phyloP scores from a whole-genome alignment of 371 early-diverging fungal species.

The Sporodiniella umbellata region DNA sequence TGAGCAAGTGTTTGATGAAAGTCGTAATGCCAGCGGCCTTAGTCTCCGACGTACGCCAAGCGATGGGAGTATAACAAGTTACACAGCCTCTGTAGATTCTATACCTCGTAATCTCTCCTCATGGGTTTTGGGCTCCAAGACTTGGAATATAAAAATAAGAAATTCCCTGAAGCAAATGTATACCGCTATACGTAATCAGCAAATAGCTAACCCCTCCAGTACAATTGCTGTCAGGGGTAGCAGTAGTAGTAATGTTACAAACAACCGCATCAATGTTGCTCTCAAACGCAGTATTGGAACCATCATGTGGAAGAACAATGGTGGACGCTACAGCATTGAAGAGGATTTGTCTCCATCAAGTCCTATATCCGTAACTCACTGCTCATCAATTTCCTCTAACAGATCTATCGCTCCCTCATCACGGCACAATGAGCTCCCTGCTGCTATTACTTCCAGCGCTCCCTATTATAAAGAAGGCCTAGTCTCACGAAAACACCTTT shows the following conservation, averaged over 20 bases:
- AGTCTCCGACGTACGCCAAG: slow-evolving; percentile 13
- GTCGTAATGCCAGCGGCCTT: slow-evolving; percentile 8
- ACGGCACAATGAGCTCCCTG: slow-evolving; percentile 12
- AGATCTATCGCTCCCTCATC: slow-evolving; percentile 26
- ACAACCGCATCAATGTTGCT: slow-evolving; percentile 12
- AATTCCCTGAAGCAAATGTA: slow-evolving; percentile 46
- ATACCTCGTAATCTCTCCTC: slow-evolving; percentile 1
- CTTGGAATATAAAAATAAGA: slow-evolving; percentile 18
- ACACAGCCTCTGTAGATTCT: slow-evolving; percentile 3
- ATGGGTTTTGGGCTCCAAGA: slow-evolving; percentile 8
- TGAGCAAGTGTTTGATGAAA: slow-evolving; percentile 2
- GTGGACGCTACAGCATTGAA: slow-evolving; percentile 13
- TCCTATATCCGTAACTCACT: slow-evolving; percentile 19
- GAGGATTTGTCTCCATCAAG: slow-evolving; percentile 15
- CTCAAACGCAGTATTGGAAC: slow-evolving; percentile 38
- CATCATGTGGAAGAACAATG: slow-evolving; percentile 28
- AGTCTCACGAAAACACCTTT: slow-evolving; percentile 77
- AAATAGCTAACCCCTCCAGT: slow-evolving; percentile 56
- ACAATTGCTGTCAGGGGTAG: background rate
- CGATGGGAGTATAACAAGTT: slow-evolving; percentile 4
- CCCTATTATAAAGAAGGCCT: slow-evolving; percentile 65
- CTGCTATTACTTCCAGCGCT: slow-evolving; percentile 18
- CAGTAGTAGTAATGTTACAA: background rate
- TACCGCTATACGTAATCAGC: slow-evolving; percentile 56
- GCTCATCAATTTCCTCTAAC: slow-evolving; percentile 14